phyloP scores from a whole-genome alignment of 2,329 filamentous ascomycete genomes.

The Hypoxylon sp. region DNA sequence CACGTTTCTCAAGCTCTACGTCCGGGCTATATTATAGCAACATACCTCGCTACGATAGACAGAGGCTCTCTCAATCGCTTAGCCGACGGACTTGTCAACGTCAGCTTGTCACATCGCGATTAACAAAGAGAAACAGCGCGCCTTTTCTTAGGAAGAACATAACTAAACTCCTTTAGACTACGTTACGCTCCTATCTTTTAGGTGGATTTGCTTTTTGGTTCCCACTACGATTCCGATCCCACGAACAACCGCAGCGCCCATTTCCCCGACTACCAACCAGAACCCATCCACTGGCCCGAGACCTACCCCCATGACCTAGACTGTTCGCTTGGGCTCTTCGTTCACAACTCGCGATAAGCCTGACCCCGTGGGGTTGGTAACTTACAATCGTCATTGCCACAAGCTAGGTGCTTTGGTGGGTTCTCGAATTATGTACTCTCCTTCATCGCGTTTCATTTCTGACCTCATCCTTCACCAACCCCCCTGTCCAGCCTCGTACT shows the following conservation, averaged over 20 bases:
- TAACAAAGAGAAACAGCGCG: constrained; percentile 17
- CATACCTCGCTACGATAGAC: constrained; percentile 38
- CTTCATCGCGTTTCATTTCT: constrained; percentile 23
- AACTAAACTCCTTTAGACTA: constrained; percentile 22
- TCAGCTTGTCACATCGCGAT: constrained; percentile 17
- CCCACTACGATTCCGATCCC: constrained; percentile 30
- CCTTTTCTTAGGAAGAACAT: constrained; percentile 14
- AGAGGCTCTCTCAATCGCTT: constrained; percentile 31
- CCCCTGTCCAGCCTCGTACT: constrained; percentile 22
- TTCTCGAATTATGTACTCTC: constrained; percentile 32
- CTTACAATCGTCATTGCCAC: constrained; percentile 35
- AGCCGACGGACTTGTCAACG: constrained; percentile 23
- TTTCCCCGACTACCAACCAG: constrained; percentile 52
- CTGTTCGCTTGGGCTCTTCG: constrained; percentile 25
- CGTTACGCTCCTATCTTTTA: constrained; percentile 23
- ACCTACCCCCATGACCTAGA: constrained; percentile 47
- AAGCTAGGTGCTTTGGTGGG: constrained; percentile 31
- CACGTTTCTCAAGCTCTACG: constrained; percentile 38
- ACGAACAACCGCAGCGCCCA: constrained; percentile 39
- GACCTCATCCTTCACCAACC: constrained; percentile 32
- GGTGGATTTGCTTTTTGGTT: constrained; percentile 26
- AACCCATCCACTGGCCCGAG: constrained; percentile 53
- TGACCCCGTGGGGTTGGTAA: constrained; percentile 46
- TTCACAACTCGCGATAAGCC: constrained; percentile 38
- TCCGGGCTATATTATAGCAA: constrained; percentile 35